Conservation (phyloP, 768 basidiomycete species). For the Podaxis sp. region DNA sequence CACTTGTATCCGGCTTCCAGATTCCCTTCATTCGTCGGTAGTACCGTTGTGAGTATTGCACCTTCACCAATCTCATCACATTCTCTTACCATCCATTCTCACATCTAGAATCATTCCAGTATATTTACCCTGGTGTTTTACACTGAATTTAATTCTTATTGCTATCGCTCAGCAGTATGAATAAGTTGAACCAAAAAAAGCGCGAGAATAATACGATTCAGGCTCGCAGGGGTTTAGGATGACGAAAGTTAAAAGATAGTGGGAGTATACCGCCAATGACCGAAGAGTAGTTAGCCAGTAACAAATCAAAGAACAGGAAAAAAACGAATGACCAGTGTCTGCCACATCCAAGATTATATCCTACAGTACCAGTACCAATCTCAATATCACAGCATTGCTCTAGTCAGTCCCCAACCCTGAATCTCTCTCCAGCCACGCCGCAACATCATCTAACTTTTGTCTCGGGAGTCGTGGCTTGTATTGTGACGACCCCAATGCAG, state of each 20-base stretch:
- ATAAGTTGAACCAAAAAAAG: not conserved
- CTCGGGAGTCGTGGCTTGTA: not conserved
- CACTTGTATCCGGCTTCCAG: constrained; percentile 87
- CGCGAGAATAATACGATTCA: not conserved
- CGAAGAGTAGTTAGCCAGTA: not conserved
- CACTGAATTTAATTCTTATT: constrained; percentile 7
- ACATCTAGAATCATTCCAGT: not conserved
- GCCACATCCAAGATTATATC: constrained; percentile 2
- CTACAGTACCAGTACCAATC: constrained; percentile 1
- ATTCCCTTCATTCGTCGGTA: constrained; percentile 70
- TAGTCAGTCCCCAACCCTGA: constrained; percentile 1
- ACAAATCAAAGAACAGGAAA: not conserved
- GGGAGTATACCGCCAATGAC: not conserved
- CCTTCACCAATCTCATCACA: not conserved
- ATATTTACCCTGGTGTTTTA: not conserved
- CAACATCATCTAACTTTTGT: constrained; percentile 9
- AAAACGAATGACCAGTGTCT: constrained; percentile 1
- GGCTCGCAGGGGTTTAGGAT: not conserved
- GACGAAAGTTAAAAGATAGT: not conserved
- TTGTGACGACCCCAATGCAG: not conserved
- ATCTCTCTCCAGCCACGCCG: constrained; percentile 5
- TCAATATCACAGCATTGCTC: not conserved
- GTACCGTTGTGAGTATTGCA: constrained; percentile 18
- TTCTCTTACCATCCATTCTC: not conserved
- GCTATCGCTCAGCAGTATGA: constrained; percentile 1